phyloP scores from a whole-genome alignment of 2,329 filamentous ascomycete species.

The Diaporthe sp. region DNA sequence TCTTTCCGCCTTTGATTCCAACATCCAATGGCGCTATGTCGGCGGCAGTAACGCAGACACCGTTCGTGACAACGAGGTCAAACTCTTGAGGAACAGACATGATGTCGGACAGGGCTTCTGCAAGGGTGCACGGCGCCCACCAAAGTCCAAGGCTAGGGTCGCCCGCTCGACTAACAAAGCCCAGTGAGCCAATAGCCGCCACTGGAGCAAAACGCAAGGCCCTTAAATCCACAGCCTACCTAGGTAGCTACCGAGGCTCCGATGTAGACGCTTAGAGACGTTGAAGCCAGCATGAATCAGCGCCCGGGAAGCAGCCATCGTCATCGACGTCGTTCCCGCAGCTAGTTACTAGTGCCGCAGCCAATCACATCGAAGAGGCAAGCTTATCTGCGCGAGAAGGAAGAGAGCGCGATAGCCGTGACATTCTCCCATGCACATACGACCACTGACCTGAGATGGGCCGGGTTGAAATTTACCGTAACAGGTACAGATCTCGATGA shows the following conservation, averaged over 20 bases:
- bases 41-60: conserved; percentile 57
- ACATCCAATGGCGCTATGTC: conserved; percentile 58
- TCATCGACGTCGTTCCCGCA: conserved; percentile 14
- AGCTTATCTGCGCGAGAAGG: conserved; percentile 4
- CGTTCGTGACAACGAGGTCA: conserved; percentile 59
- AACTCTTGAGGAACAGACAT: conserved; percentile 43
- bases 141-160: background rate
- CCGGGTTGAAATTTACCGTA: background rate
- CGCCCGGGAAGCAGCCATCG: background rate
- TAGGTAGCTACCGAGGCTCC: background rate
- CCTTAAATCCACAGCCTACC: background rate
- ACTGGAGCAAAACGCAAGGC: background rate
- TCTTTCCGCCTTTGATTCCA: conserved; percentile 58
- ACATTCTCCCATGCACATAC: background rate
- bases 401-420: background rate
- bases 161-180: background rate
- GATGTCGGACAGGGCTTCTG: background rate
- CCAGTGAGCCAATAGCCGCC: background rate
- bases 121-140: too few relatives aligned
- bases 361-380: conserved; percentile 17
- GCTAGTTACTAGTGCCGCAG: background rate
- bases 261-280: background rate
- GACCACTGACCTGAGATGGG: too few relatives aligned
- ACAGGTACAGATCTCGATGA: background rate
- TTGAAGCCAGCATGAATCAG: too few relatives aligned